Percentiles rank a stretch among this genome's conserved stretches.
These are phyloP conservation scores for Lachancea quebecensis DNA, from an alignment of 805 yeast genomes.

Conservation along the genomic window DNA sequence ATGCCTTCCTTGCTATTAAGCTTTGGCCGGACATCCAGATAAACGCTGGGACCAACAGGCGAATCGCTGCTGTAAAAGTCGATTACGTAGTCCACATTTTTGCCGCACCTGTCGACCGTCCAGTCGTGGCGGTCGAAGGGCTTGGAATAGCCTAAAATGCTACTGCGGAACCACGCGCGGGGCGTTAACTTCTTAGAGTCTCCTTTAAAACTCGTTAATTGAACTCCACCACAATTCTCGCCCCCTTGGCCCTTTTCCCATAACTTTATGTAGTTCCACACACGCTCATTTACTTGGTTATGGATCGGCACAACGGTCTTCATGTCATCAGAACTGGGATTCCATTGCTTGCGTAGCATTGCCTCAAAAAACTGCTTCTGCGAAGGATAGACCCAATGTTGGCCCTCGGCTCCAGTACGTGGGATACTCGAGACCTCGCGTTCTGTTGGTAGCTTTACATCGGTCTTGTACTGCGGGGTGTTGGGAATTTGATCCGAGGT, in stretches of 20 bases:
- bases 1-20: constrained; percentile 75
- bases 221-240: constrained; percentile 74
- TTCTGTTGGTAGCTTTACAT: constrained; percentile 53
- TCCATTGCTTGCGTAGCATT: constrained; percentile 85
- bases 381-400: constrained; percentile 92
- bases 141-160: constrained; percentile 56
- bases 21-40: constrained; percentile 88
- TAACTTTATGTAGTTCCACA: constrained; percentile 73
- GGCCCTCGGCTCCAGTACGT: constrained; percentile 48
- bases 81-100: constrained; percentile 77
- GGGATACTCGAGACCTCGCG: constrained; percentile 81
- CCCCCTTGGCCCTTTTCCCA: constrained; percentile 70
- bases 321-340: constrained; percentile 80
- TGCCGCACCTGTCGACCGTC: constrained; percentile 82
- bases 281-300: constrained; percentile 86
- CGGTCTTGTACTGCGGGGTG: constrained; percentile 29
- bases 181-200: constrained; percentile 84
- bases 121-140: constrained; percentile 98
- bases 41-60: constrained; percentile 48
- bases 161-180: constrained; percentile 62
- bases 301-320: constrained; percentile 87
- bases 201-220: constrained; percentile 81
- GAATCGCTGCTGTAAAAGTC: constrained; percentile 63
- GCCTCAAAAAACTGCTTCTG: constrained; percentile 93
- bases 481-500: constrained; percentile 40